A percentile compares a stretch with the other conserved stretches of the same genome.
Evolutionary conservation across 305 asterid species (phyloP).

Genomic region (Fraxinus albicans): DNA sequence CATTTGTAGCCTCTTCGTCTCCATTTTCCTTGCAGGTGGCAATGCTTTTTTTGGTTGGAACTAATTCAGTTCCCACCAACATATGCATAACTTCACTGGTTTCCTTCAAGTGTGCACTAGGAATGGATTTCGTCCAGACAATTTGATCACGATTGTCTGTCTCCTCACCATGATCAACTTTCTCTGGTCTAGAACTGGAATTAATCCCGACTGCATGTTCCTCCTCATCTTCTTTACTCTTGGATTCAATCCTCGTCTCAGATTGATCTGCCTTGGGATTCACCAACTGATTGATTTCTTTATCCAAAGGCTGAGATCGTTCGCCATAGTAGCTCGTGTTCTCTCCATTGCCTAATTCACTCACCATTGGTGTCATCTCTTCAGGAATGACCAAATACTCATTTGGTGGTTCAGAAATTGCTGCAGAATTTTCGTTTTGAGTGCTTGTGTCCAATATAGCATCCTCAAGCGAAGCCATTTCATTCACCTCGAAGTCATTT

Average conservation of each 20-base stretch:
- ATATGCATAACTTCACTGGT: slow-evolving; percentile 8
- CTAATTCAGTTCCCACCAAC: slow-evolving; percentile 11
- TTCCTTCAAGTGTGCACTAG: neutral
- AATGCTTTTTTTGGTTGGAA: slow-evolving; percentile 4
- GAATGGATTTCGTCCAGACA: neutral
- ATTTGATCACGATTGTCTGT: neutral
- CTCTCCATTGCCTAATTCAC: slow-evolving; percentile 18
- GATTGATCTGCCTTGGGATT: slow-evolving; percentile 16
- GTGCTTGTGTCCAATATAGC: neutral
- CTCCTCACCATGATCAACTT: slow-evolving; percentile 11
- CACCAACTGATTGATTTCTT: slow-evolving; percentile 19
- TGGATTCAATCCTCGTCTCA: neutral
- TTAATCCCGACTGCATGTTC: neutral
- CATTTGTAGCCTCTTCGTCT: slow-evolving; percentile 11
- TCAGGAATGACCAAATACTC: slow-evolving; percentile 21
- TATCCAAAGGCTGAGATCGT: slow-evolving; percentile 18
- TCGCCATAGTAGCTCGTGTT: slow-evolving; percentile 7
- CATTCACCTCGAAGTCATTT: slow-evolving; percentile 12
- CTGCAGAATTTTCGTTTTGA: slow-evolving; percentile 13
- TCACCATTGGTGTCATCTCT: slow-evolving; percentile 5
- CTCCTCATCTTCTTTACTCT: slow-evolving; percentile 10
- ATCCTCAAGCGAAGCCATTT: slow-evolving; percentile 8
- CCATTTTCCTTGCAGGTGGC: slow-evolving; percentile 10
- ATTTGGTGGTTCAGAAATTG: slow-evolving; percentile 18
- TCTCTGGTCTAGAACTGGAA: slow-evolving; percentile 1